These are phyloP conservation scores for Paspalum notatum DNA, from an alignment of 176 grass and related monocot species.

Conservation along the genomic window DNA sequence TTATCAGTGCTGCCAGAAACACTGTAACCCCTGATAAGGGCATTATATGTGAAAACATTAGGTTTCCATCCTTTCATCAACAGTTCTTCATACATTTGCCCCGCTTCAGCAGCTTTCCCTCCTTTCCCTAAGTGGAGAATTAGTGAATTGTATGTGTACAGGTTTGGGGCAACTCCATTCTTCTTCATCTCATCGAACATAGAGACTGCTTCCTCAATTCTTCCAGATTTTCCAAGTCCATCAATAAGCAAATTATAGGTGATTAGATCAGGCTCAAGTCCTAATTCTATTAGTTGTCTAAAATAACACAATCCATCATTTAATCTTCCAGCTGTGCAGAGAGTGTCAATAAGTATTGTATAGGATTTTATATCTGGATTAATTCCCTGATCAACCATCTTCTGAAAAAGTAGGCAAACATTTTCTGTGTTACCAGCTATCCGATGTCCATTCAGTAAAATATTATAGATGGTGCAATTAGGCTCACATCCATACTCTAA, in stretches of 20 bases:
- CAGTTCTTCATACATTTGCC: conserved; percentile 84
- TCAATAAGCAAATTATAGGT: conserved; percentile 92
- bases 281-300: conserved; percentile 52
- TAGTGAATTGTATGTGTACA: conserved; percentile 91
- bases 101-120: conserved; percentile 69
- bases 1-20: conserved; percentile 61
- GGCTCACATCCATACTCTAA: conserved; percentile 72
- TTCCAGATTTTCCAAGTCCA: conserved; percentile 72
- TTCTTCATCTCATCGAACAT: conserved; percentile 79
- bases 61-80: conserved; percentile 76
- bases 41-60: conserved; percentile 93
- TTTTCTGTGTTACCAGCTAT: conserved; percentile 70
- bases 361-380: conserved; percentile 93
- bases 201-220: conserved; percentile 63
- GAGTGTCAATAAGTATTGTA: conserved; percentile 68
- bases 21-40: conserved; percentile 80
- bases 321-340: conserved; percentile 60
- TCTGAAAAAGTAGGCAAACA: conserved; percentile 63
- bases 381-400: conserved; percentile 74
- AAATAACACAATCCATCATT: conserved; percentile 78
- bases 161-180: conserved; percentile 72
- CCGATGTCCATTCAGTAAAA: conserved; percentile 78
- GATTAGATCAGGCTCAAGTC: conserved; percentile 80
- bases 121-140: conserved; percentile 87
- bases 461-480: conserved; percentile 89